A percentile compares a stretch with the other conserved stretches of the same genome.
Evolutionary conservation across 106 monocot species (phyloP).

Genomic region (Phalaenopsis aphrodite): DNA sequence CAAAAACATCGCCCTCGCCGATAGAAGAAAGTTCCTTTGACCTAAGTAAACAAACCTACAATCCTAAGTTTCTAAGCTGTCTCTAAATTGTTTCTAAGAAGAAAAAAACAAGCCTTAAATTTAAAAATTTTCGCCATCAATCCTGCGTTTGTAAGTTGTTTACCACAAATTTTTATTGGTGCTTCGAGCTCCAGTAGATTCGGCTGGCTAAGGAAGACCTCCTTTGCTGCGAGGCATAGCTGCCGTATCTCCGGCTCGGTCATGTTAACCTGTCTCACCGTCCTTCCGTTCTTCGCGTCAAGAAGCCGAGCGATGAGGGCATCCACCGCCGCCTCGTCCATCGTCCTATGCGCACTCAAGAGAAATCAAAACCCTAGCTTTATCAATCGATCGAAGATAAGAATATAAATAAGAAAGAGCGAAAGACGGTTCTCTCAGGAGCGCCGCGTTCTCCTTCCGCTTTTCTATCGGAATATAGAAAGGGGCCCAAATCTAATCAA

Average conservation of each 20-base stretch:
- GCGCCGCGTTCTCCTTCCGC: neutral
- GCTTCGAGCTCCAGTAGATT: slow-evolving; percentile 44
- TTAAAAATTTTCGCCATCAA: neutral
- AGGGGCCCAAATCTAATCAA: neutral
- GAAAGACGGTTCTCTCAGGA: neutral
- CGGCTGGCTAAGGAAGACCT: slow-evolving; percentile 32
- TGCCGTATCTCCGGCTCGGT: slow-evolving; percentile 37
- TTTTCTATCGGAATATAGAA: neutral
- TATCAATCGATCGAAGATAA: neutral
- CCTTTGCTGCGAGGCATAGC: slow-evolving; percentile 32
- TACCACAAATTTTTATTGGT: slow-evolving; percentile 35
- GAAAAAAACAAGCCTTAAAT: neutral
- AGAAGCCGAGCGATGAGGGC: slow-evolving; percentile 26
- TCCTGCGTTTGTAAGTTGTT: neutral
- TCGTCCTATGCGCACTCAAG: slow-evolving; percentile 18
- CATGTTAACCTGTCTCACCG: slow-evolving; percentile 23
- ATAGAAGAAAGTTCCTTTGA: neutral
- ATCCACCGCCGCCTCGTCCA: slow-evolving; percentile 31
- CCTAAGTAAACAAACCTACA: neutral
- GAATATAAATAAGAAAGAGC: neutral
- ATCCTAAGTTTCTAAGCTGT: too few species aligned
- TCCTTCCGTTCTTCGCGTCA: slow-evolving; percentile 22
- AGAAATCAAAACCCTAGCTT: slow-evolving; percentile 2
- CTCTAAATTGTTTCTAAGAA: too few species aligned
- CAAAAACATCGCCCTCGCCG: neutral